Percentiles rank a stretch among this genome's conserved stretches.
phyloP scores from a whole-genome alignment of 106 monocot genomes.

The Cymbidium sinense region DNA sequence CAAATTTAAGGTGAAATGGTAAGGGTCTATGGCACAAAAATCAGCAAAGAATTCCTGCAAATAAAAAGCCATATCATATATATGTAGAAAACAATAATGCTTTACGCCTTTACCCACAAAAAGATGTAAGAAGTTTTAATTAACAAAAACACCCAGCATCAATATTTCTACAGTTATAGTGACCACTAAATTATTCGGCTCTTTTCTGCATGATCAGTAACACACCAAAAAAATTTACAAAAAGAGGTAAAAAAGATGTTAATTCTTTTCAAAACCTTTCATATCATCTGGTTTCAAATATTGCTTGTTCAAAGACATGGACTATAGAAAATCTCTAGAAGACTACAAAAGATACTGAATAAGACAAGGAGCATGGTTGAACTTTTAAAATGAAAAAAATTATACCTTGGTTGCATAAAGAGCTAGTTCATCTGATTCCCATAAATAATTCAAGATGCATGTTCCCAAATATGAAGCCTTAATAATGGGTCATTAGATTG shows the following conservation, averaged over 20 bases:
- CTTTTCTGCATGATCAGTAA: not conserved
- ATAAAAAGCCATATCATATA: slow-evolving; percentile 6
- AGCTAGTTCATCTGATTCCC: not conserved
- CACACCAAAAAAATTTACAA: not conserved
- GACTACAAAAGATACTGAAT: not conserved
- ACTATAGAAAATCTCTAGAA: not conserved
- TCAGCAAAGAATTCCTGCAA: slow-evolving; percentile 98
- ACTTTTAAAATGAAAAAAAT: not conserved
- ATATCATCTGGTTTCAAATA: not conserved
- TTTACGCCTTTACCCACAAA: not conserved
- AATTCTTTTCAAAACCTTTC: not conserved
- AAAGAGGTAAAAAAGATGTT: not conserved
- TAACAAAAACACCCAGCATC: not conserved
- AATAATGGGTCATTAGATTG: too few relatives aligned
- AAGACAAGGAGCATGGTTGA: not conserved
- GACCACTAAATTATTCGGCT: not conserved
- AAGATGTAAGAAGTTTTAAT: not conserved
- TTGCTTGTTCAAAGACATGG: not conserved
- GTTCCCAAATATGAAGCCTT: not conserved
- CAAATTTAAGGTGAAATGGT: slow-evolving; percentile 89
- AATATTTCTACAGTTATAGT: not conserved
- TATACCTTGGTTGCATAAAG: not conserved
- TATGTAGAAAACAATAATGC: not conserved
- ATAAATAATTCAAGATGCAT: not conserved
- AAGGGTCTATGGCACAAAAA: slow-evolving; percentile 92